Conservation (phyloP, 169 alveolate species). For the Neospora caninum region DNA sequence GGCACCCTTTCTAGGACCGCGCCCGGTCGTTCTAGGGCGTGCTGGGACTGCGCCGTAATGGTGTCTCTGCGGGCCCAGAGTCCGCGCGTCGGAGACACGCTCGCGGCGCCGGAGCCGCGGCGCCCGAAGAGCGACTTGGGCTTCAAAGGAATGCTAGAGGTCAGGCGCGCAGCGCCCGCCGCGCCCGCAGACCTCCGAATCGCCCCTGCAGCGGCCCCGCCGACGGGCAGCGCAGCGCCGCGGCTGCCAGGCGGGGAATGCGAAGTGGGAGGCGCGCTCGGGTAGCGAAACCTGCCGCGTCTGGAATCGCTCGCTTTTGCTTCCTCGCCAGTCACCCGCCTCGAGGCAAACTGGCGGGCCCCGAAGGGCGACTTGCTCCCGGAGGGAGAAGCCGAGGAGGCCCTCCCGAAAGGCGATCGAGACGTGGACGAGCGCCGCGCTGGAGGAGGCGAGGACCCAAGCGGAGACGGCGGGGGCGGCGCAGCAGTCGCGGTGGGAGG, state of each 20-base stretch:
- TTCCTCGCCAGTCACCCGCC: no score
- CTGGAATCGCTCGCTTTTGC: neutral
- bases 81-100: neutral
- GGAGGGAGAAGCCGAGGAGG: no score
- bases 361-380: no score
- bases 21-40: no score
- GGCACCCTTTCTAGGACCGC: no score
- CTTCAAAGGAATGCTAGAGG: neutral
- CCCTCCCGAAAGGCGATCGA: neutral
- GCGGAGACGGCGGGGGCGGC: neutral
- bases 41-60: no score
- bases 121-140: neutral
- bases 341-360: no score
- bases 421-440: neutral
- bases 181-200: neutral
- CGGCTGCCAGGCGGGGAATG: neutral
- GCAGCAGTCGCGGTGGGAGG: neutral
- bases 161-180: neutral
- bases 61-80: no score
- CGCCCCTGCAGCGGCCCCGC: neutral
- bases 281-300: neutral
- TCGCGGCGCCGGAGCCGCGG: neutral
- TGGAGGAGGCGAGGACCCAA: neutral
- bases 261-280: neutral
- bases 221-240: neutral